Evolutionary conservation across 2,329 filamentous ascomycete species (phyloP), one percentile per base, ranked within the genome.

Genomic region (Calonectria naviculata): DNA sequence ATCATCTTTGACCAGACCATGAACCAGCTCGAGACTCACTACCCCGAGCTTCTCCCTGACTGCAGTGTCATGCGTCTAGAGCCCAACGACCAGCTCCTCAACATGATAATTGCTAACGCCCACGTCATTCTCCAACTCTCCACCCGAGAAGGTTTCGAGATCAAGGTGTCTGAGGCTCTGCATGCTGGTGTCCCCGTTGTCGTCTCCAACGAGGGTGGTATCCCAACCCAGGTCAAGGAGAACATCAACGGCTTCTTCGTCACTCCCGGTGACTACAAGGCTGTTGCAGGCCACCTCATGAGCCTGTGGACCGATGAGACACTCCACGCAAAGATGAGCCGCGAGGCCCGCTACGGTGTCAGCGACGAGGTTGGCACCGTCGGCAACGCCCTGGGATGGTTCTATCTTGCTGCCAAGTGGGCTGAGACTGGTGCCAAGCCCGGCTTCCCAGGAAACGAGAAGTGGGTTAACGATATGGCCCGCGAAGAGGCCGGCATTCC

Each of bases 361-460:
- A 94, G 92, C 71, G 94, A 97, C 78, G 94, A 97, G 80, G 93
- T 96, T 1, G 90, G 92, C 71, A 97, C 94, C 0, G 93, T 95
- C 1, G 94, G 94, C 0, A 95, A 95, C 80, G 91, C 92, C 1
- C 84, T 96, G 15, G 87, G 86, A 26, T 97, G 93, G 93, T 89
- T 94, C 80, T 96, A 94, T 80, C 85, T 97, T n/a, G 93, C 92
- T 0, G 89, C 91, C 75, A 91, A 90, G 79, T 87, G 93, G 81
- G 85, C 87, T 26, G 89, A 91, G 75, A 83, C 85, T 1, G 89
- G 89, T 28, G 80, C 81, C 2, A 85, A 82, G 68, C 83, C 81
- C 19, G 84, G 85, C 1, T 80, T 94, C 26, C 84, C 86, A 70
- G 92, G 92, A 1, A 84, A 91, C 56, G 90, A 88, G 71, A 85